Evolutionary conservation across 257 asterid genomes (phyloP).

Genomic region (Primulina eburnea): DNA sequence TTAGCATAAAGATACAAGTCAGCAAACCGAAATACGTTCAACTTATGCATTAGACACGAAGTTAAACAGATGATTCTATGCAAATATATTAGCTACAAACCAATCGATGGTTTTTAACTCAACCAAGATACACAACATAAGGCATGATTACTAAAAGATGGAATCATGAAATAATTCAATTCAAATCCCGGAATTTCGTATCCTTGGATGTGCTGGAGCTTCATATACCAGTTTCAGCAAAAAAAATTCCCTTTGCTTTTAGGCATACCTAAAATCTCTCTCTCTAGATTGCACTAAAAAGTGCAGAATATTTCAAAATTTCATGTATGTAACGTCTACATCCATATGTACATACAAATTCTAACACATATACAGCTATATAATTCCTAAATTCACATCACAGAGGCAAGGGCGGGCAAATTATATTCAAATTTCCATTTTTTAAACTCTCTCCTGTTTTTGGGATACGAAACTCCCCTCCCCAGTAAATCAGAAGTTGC

Average conservation of each 20-base stretch:
- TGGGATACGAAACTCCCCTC: background rate
- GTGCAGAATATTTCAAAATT: background rate
- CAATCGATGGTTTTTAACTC: background rate
- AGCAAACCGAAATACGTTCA: background rate
- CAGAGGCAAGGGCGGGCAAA: background rate
- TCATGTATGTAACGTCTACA: background rate
- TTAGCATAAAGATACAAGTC: background rate
- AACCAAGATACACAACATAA: background rate
- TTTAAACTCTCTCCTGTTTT: background rate
- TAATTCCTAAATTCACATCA: background rate
- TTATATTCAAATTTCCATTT: too few relatives aligned
- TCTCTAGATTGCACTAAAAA: background rate
- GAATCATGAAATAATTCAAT: background rate
- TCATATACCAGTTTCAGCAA: background rate
- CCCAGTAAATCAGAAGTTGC: conserved; percentile 13
- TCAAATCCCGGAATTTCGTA: background rate
- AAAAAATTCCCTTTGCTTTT: too few relatives aligned
- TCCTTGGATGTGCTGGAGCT: background rate
- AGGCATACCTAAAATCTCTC: background rate
- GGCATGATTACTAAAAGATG: background rate
- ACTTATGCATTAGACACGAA: conserved; percentile 2
- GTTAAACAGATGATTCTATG: background rate
- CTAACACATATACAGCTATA: background rate
- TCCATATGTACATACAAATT: background rate
- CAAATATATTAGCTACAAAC: background rate